Conservation (phyloP, 2,329 filamentous ascomycete species). For the Talaromyces sp. region DNA sequence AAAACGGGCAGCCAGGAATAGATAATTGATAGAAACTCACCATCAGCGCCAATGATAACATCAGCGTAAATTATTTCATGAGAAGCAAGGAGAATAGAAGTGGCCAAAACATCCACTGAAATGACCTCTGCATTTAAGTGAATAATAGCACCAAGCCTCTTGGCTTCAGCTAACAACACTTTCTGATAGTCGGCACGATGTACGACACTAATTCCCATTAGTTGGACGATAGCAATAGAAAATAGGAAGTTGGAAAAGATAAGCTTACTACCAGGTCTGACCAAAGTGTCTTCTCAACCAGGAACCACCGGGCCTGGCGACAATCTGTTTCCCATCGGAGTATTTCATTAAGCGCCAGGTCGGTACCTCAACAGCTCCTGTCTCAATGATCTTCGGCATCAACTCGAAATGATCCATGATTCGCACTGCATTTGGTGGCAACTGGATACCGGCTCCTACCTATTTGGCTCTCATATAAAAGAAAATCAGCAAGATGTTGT, state of each 20-base stretch:
- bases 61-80: not conserved
- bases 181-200: slow-evolving; percentile 50
- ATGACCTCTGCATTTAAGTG: not conserved
- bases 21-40: not conserved
- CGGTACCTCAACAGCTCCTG: not conserved
- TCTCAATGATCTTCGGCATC: not conserved
- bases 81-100: not conserved
- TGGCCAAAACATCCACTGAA: not conserved
- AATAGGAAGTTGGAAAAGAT: not conserved
- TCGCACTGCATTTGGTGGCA: slow-evolving; percentile 29
- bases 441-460: slow-evolving; percentile 33
- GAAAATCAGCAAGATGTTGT: not conserved
- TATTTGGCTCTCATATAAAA: slow-evolving; percentile 11
- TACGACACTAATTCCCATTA: not conserved
- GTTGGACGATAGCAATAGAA: not conserved
- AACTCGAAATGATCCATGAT: slow-evolving; percentile 26
- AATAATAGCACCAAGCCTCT: slow-evolving; percentile 11
- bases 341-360: not conserved
- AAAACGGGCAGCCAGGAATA: not conserved
- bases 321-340: not conserved
- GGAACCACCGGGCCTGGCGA: not conserved
- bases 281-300: not conserved
- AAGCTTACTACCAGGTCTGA: not conserved
- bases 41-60: not conserved
- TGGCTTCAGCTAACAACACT: slow-evolving; percentile 4